Evolutionary conservation across 371 early-diverging fungal genomes (phyloP).

Genomic region (Mucor irregularis): DNA sequence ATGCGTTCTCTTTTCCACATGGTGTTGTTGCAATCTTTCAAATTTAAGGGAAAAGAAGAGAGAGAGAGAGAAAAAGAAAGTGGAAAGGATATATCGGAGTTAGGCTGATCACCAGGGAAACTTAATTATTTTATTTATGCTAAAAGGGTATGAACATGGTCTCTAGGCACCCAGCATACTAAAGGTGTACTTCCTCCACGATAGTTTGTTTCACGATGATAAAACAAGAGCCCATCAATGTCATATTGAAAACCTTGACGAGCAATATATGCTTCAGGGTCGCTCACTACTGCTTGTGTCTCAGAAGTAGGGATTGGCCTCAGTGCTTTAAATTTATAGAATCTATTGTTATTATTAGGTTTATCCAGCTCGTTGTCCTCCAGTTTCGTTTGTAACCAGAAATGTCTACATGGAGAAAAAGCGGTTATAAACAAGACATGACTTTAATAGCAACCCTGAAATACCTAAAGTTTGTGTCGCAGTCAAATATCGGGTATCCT

Average conservation of each 20-base stretch:
- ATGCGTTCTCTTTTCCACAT: slow-evolving; percentile 28
- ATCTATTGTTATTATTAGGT: slow-evolving; percentile 29
- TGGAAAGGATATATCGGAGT: background rate
- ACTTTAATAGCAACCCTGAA: background rate
- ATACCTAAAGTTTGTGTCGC: slow-evolving; percentile 58
- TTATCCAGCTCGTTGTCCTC: slow-evolving; percentile 45
- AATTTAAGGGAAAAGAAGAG: background rate
- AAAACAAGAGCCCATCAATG: slow-evolving; percentile 60
- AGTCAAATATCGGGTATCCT: slow-evolving; percentile 62
- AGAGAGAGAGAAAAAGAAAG: background rate
- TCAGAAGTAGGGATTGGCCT: slow-evolving; percentile 34
- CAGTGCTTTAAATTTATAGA: slow-evolving; percentile 36
- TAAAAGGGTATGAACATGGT: slow-evolving; percentile 1
- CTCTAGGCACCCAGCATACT: slow-evolving; percentile 57
- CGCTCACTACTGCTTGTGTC: background rate
- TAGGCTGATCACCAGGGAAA: background rate
- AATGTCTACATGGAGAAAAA: slow-evolving; percentile 29
- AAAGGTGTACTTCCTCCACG: slow-evolving; percentile 58
- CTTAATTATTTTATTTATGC: background rate
- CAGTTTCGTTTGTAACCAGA: slow-evolving; percentile 61
- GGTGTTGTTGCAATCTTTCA: too few species aligned
- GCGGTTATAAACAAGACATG: background rate
- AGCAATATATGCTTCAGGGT: slow-evolving; percentile 30
- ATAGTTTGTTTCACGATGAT: slow-evolving; percentile 58
- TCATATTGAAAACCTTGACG: slow-evolving; percentile 31